phyloP scores from a whole-genome alignment of 139 green algal species.

The Chlorella sp. region DNA sequence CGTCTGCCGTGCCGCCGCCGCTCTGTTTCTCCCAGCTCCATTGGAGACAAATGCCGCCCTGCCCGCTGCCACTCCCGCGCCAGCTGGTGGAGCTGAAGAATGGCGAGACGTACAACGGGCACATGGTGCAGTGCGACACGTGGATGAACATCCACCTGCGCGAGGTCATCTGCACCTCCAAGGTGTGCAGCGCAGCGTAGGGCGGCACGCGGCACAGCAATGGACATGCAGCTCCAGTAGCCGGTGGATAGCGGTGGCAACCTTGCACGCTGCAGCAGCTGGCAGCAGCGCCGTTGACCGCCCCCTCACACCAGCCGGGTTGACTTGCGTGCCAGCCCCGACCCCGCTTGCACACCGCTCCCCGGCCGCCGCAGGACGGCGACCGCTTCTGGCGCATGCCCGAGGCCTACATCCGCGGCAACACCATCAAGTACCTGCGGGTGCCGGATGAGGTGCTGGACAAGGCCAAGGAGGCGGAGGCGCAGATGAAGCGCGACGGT shows the following conservation, averaged over 20 bases:
- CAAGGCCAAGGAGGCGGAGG: constrained; percentile 86
- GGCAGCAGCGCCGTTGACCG: no score
- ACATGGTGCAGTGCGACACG: constrained; percentile 94
- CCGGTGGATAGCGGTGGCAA: neutral
- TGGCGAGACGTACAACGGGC: constrained; percentile 98
- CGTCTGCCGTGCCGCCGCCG: neutral
- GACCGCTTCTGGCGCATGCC: constrained; percentile 97
- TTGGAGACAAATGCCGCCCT: no score
- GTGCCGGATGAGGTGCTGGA: constrained; percentile 96
- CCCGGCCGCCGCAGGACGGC: constrained; percentile 74
- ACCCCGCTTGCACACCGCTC: neutral
- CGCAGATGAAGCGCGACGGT: constrained; percentile 46
- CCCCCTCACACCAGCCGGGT: no score
- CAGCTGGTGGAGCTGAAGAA: constrained; percentile 98
- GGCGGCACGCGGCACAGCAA: neutral
- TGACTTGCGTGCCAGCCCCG: neutral
- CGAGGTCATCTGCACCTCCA: constrained; percentile 98
- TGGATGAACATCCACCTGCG: constrained; percentile 99
- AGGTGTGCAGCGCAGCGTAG: constrained; percentile 51
- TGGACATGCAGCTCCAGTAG: neutral
- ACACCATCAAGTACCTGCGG: constrained; percentile 99
- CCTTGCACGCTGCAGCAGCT: neutral
- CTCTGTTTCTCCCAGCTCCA: no score
- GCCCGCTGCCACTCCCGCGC: neutral
- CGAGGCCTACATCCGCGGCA: constrained; percentile 95